Base-by-base conservation (phyloP, 2,329 filamentous ascomycete species). In the Escovopsis sp. region DNA sequence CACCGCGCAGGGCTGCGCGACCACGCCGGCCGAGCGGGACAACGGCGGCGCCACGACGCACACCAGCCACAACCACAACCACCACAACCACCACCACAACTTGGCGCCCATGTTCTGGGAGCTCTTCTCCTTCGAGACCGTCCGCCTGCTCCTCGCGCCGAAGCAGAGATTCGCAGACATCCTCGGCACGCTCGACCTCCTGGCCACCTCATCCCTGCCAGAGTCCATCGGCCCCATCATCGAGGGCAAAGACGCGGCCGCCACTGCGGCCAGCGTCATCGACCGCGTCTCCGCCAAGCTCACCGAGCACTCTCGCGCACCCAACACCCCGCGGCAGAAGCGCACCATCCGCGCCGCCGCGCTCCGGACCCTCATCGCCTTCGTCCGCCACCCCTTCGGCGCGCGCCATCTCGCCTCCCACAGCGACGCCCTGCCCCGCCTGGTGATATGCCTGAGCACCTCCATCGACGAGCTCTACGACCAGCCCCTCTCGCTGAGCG, bases 401-500 rank as follows among this genome's bases (percentile, higher is more conserved):
- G 68, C 70, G 2, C 52, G 63, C 17, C 70, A 80, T 31, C 66
- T 94, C 8, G 79, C 79, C 0, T 59, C 62, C 5, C 80, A 90
- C 52, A 68, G 70, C 3, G 71, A 69, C 28, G 75, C 76, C 11
- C 72, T 93, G 13, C 84, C 82, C 1, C 72, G 83, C 3, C 60
- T 94, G 0, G 76, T 92, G 18, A 71, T 75, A 18, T 73, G 80
- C 4, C 52, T 73, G 12, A 63, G 60, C 34, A 59, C 55, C 31
- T 72, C 87, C 35, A 77, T 90, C 39, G 79, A 85, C 43, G 74
- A 80, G 43, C 59, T 94, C 15, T 81, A 86, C 49, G 69, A 79
- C 39, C 55, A 70, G 11, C 49, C 54, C 2, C 51, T 71, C 12
- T 59, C 42, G 38, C 62, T 40, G 42, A 68, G 33, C 55, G 63